Percentiles rank a stretch among this genome's conserved stretches.
Evolutionary conservation across 2,329 filamentous ascomycete species (phyloP).

Genomic region (Fusarium clavum): DNA sequence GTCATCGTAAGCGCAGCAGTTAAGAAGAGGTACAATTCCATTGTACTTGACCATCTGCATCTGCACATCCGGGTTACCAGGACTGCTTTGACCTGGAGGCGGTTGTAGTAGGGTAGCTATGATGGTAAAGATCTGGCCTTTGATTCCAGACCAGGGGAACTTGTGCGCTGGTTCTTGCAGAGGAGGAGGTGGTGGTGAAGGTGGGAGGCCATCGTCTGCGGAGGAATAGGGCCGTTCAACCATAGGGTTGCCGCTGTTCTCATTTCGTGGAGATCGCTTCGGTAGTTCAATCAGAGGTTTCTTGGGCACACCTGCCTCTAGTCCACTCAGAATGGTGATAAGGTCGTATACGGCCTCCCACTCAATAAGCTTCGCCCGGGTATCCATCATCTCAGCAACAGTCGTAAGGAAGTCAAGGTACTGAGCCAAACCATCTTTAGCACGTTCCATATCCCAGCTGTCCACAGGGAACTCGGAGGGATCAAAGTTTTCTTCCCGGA

Average conservation of each 20-base stretch:
- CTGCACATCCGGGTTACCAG: slow-evolving; percentile 80
- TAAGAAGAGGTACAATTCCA: slow-evolving; percentile 87
- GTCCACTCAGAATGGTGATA: slow-evolving; percentile 84
- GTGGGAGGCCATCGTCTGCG: slow-evolving; percentile 45
- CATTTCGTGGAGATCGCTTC: slow-evolving; percentile 45
- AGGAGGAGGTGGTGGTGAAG: slow-evolving; percentile 55
- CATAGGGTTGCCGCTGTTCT: slow-evolving; percentile 48
- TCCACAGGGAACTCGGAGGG: slow-evolving; percentile 93
- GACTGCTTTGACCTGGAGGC: slow-evolving; percentile 69
- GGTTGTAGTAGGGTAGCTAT: slow-evolving; percentile 91
- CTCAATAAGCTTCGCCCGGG: slow-evolving; percentile 85
- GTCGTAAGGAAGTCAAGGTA: slow-evolving; percentile 95
- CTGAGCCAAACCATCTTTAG: slow-evolving; percentile 93
- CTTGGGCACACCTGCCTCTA: slow-evolving; percentile 89
- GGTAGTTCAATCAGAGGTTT: slow-evolving; percentile 70
- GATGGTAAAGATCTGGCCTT: slow-evolving; percentile 91
- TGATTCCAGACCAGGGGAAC: slow-evolving; percentile 79
- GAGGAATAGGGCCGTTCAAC: slow-evolving; percentile 74
- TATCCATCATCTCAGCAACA: slow-evolving; percentile 84
- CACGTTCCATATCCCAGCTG: slow-evolving; percentile 96
- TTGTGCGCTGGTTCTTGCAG: slow-evolving; percentile 74
- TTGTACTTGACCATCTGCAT: slow-evolving; percentile 86
- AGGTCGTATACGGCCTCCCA: slow-evolving; percentile 94
- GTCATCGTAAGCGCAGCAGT: slow-evolving; percentile 91
- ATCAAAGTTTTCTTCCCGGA: slow-evolving; percentile 79